phyloP scores from a whole-genome alignment of 371 early-diverging fungal species.

The Mucor irregularis region DNA sequence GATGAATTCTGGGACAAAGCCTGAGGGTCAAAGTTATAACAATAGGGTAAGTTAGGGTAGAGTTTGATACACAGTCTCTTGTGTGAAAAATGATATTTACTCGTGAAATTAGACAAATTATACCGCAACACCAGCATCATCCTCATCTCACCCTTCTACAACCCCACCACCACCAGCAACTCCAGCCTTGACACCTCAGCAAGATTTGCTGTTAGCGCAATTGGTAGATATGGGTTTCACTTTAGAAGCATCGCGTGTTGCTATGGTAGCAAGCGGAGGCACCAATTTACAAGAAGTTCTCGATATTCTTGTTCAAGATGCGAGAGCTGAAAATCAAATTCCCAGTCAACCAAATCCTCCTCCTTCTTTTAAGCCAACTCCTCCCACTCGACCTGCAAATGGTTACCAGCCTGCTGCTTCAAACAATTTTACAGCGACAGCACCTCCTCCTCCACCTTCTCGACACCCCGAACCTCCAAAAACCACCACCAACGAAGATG shows the following conservation, averaged over 20 bases:
- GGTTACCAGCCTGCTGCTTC: no score
- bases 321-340: conserved; percentile 34
- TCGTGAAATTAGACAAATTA: no score
- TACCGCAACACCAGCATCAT: neutral
- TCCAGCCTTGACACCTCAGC: neutral
- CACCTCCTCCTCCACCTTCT: no score
- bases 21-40: no score
- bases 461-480: neutral
- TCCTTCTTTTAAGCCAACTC: conserved; percentile 1
- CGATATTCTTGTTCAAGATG: conserved; percentile 62
- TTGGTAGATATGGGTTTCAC: conserved; percentile 80
- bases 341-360: no score
- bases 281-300: conserved; percentile 66
- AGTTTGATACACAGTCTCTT: no score
- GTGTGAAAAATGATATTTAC: no score
- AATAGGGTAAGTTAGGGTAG: no score
- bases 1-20: no score
- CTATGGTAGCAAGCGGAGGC: conserved; percentile 65
- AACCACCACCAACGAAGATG: neutral
- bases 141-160: no score
- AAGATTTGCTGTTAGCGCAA: conserved; percentile 52
- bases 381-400: neutral
- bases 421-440: no score
- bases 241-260: conserved; percentile 59
- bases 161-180: neutral